phyloP scores from a whole-genome alignment of 352 stramenopile genomes.

The Hyaloperonospora arabidopsidis region DNA sequence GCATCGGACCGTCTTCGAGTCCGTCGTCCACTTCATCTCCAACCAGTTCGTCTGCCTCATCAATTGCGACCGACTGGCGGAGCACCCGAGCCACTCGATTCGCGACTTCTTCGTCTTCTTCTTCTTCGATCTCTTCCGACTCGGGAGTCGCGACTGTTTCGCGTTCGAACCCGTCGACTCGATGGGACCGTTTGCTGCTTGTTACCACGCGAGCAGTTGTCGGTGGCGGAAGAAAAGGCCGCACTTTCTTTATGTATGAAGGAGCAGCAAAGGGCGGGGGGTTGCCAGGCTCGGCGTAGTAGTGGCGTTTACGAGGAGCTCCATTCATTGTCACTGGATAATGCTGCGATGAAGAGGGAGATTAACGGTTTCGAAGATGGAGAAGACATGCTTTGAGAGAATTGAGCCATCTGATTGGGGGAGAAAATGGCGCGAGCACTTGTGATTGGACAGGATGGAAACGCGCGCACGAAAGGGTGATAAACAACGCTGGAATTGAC shows the following conservation, averaged over 20 bases:
- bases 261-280: neutral
- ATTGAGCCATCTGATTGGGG: too few relatives aligned
- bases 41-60: slow-evolving; percentile 42
- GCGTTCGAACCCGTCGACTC: slow-evolving; percentile 3
- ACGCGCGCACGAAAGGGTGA: too few relatives aligned
- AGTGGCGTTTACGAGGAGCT: slow-evolving; percentile 47
- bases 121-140: slow-evolving; percentile 34
- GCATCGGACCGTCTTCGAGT: slow-evolving; percentile 13
- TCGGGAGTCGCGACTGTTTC: slow-evolving; percentile 20
- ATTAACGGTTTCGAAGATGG: too few relatives aligned
- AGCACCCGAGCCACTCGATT: slow-evolving; percentile 9
- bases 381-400: too few relatives aligned
- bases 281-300: slow-evolving; percentile 13
- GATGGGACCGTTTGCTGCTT: slow-evolving; percentile 7
- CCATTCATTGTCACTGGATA: slow-evolving; percentile 29
- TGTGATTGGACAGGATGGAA: too few relatives aligned
- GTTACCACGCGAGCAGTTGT: slow-evolving; percentile 4
- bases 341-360: too few relatives aligned
- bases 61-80: slow-evolving; percentile 20
- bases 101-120: slow-evolving; percentile 24
- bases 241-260: slow-evolving; percentile 29
- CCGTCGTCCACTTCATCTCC: slow-evolving; percentile 4
- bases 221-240: slow-evolving; percentile 16
- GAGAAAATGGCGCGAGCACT: too few relatives aligned
- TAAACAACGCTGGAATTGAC: too few relatives aligned